phyloP scores from a whole-genome alignment of 805 yeast genomes.

The Candida berthetii region DNA sequence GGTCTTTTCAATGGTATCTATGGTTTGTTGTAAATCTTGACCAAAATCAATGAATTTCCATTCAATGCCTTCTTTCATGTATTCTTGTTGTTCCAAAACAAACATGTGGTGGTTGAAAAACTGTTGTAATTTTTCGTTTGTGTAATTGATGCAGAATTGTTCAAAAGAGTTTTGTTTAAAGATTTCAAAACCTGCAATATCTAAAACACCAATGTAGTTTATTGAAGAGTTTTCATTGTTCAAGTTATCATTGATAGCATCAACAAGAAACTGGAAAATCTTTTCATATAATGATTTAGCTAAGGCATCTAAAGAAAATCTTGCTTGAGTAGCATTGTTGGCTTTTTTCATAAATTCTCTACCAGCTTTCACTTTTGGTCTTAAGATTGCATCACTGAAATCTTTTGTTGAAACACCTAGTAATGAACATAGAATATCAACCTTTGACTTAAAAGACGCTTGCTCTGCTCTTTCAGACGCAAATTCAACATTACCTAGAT shows the following conservation, averaged over 20 bases:
- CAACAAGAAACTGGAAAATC: slow-evolving; percentile 71
- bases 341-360: slow-evolving; percentile 78
- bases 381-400: slow-evolving; percentile 54
- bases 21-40: slow-evolving; percentile 88
- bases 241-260: slow-evolving; percentile 65
- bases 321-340: slow-evolving; percentile 73
- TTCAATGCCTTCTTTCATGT: slow-evolving; percentile 85
- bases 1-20: slow-evolving; percentile 76
- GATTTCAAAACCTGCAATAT: slow-evolving; percentile 97
- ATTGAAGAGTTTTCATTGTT: slow-evolving; percentile 35
- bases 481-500: slow-evolving; percentile 81
- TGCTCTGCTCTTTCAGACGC: slow-evolving; percentile 65
- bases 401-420: slow-evolving; percentile 56
- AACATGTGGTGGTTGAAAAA: slow-evolving; percentile 98
- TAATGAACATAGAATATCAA: slow-evolving; percentile 47
- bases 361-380: slow-evolving; percentile 89
- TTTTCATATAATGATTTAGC: slow-evolving; percentile 85
- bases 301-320: slow-evolving; percentile 76
- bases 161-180: slow-evolving; percentile 92
- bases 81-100: slow-evolving; percentile 95
- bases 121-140: slow-evolving; percentile 95
- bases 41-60: slow-evolving; percentile 98
- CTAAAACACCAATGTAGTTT: slow-evolving; percentile 87
- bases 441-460: slow-evolving; percentile 54
- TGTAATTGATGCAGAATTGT: slow-evolving; percentile 94